phyloP scores from a whole-genome alignment of 139 green algal species.

The Axilococcus clingmanii region DNA sequence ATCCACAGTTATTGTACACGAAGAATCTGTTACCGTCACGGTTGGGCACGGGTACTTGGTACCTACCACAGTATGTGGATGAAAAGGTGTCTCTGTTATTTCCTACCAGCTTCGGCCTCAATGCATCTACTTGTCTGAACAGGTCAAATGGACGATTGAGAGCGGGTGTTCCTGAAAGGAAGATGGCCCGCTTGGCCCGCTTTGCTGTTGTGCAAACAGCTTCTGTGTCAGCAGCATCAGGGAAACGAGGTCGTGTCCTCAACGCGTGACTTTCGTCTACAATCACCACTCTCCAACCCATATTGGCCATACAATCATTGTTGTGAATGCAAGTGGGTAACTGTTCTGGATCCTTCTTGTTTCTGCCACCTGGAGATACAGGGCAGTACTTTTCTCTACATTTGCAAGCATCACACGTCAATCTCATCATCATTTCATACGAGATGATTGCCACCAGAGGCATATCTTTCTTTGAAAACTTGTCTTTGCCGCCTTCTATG shows the following conservation, averaged over 20 bases:
- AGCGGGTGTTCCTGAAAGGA: constrained; percentile 84
- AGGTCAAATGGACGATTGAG: constrained; percentile 80
- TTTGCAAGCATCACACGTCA: constrained; percentile 60
- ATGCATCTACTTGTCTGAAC: constrained; percentile 51
- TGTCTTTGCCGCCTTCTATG: constrained; percentile 53
- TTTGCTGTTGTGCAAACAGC: constrained; percentile 31
- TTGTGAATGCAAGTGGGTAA: background rate
- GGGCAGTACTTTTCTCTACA: constrained; percentile 27
- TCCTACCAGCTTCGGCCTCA: constrained; percentile 70
- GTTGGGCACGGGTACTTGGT: constrained; percentile 34
- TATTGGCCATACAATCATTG: constrained; percentile 51
- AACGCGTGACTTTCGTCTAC: constrained; percentile 69
- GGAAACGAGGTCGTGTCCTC: constrained; percentile 48
- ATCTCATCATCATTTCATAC: constrained; percentile 79
- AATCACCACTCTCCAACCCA: constrained; percentile 38
- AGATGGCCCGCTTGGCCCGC: constrained; percentile 38
- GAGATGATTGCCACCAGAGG: constrained; percentile 55
- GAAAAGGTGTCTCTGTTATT: constrained; percentile 65
- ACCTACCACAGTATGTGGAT: constrained; percentile 54
- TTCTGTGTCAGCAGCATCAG: constrained; percentile 64
- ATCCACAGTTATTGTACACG: constrained; percentile 43
- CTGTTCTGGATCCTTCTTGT: background rate
- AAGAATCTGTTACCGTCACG: background rate
- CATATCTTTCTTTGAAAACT: constrained; percentile 11
- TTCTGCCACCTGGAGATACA: background rate